Base-by-base conservation (phyloP, 352 stramenopile genomes). In the Peronosclerospora sorghi region DNA sequence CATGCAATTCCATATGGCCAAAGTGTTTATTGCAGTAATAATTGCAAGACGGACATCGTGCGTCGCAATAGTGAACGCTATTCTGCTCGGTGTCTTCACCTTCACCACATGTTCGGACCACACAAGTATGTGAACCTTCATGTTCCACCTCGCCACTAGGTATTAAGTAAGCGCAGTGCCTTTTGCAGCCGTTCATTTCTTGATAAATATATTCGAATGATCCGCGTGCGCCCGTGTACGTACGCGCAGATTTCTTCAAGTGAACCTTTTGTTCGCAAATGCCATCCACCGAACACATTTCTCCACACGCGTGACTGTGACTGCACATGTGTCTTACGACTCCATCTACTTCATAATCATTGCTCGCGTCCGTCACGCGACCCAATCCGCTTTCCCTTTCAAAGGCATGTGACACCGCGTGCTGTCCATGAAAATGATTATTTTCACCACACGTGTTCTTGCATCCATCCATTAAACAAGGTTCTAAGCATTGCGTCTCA, bases 111-210 rank as follows among this genome's bases (percentile, higher is more conserved):
- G n/a, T 41, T 45, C 41, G 51, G 32, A 28, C 23, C 13, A 62
- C 20, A 50, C 74, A 86, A 4, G 61, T 56, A 54, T 86, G 74
- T 0, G 43, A 13, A 0, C 45, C 59, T 2, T 45, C 15, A 20
- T 83, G 71, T 10, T 49, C 42, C 20, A 57, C 39, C n/a, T 74
- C 41, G 7, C 61, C 57, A n/a, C 52, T 42, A 14, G 29, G 34
- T 7, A 84, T 27, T 18, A 65, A 44, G n/a, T 35, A 41, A 0
- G 51, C 49, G 17, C 72, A 84, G 23, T 65, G 64, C 43, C 78
- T 80, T 17, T 74, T 73, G 8, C 41, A 52, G 6, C 69, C 72
- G 34, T 84, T 84, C 74, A 86, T 84, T 32, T 83, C 74, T 30
- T 86, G 62, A 10, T 59, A 69, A 12, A 66, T 66, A 41, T 82